A percentile compares a stretch with the other conserved stretches of the same genome.
These are phyloP conservation scores for Apophysomyces elegans DNA, from an alignment of 371 early-diverging fungal genomes.

Conservation along the genomic window DNA sequence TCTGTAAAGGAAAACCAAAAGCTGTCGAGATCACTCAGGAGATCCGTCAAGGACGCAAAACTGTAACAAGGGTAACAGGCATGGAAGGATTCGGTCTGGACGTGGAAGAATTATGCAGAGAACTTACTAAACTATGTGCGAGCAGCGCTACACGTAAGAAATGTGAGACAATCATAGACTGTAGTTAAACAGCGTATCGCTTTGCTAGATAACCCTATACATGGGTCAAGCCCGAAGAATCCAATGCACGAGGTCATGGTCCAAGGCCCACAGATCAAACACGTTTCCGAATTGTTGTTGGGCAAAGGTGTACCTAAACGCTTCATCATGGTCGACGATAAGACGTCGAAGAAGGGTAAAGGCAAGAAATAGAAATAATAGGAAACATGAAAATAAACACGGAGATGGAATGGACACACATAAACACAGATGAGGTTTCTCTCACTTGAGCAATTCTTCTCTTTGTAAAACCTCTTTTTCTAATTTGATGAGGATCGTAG, in stretches of 20 bases:
- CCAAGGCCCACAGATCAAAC: conserved; percentile 74
- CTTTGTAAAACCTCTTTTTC: conserved; percentile 80
- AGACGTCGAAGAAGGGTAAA: conserved; percentile 65
- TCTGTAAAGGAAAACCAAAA: conserved; percentile 49
- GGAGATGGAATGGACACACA: neutral
- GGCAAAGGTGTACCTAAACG: conserved; percentile 62
- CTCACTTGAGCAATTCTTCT: conserved; percentile 72
- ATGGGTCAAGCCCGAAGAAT: conserved; percentile 60
- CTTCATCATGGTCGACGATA: conserved; percentile 61
- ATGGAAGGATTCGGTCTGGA: conserved; percentile 66
- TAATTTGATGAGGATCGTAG: conserved; percentile 94
- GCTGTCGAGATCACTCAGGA: conserved; percentile 65
- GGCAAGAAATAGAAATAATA: conserved; percentile 36
- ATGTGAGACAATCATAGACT: neutral
- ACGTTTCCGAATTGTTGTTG: conserved; percentile 53
- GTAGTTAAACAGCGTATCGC: neutral
- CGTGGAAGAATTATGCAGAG: conserved; percentile 64
- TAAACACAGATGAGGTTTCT: neutral
- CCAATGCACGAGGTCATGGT: conserved; percentile 73
- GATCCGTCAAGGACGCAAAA: conserved; percentile 67
- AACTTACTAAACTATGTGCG: conserved; percentile 67
- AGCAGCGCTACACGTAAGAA: conserved; percentile 66
- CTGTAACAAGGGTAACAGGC: conserved; percentile 66
- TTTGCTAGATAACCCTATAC: conserved; percentile 56
- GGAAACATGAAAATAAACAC: neutral